Conservation (phyloP, 129 eudicot genomes). For the sunflower (Helianthus annuus) region DNA sequence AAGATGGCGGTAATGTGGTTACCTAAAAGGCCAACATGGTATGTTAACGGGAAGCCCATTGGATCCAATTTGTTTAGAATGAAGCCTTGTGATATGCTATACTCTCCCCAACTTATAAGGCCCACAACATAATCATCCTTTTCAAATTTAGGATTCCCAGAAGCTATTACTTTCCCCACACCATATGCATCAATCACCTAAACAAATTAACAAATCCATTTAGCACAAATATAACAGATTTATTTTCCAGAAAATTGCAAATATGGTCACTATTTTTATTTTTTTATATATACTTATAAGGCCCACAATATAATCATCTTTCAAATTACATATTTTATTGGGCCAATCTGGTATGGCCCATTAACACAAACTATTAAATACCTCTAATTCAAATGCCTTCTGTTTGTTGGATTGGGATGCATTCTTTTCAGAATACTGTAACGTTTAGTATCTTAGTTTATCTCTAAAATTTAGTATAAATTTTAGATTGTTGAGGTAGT, state of each 20-base stretch:
- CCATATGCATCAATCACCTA: conserved; percentile 70
- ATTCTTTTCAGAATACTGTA: too few relatives aligned
- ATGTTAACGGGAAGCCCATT: conserved; percentile 64
- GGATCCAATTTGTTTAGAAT: conserved; percentile 59
- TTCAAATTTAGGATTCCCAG: conserved; percentile 54
- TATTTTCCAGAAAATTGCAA: neutral
- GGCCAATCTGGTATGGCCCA: too few relatives aligned
- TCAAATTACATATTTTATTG: conserved; percentile 23
- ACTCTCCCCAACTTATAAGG: conserved; percentile 76
- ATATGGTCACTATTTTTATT: too few relatives aligned
- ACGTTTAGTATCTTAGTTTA: too few relatives aligned
- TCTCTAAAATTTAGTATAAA: too few relatives aligned
- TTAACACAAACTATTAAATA: too few relatives aligned
- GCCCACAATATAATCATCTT: conserved; percentile 47
- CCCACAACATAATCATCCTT: conserved; percentile 78
- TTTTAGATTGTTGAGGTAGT: too few relatives aligned
- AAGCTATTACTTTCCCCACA: conserved; percentile 74
- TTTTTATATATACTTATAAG: too few relatives aligned
- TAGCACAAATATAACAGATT: neutral
- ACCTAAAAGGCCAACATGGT: conserved; percentile 78
- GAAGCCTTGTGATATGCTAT: conserved; percentile 45
- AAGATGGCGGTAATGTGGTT: neutral
- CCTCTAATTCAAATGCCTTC: too few relatives aligned
- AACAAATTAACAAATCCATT: neutral
- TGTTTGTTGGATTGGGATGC: too few relatives aligned